Conservation (phyloP, 306 rosid genomes). For the Cajanus cajan region DNA sequence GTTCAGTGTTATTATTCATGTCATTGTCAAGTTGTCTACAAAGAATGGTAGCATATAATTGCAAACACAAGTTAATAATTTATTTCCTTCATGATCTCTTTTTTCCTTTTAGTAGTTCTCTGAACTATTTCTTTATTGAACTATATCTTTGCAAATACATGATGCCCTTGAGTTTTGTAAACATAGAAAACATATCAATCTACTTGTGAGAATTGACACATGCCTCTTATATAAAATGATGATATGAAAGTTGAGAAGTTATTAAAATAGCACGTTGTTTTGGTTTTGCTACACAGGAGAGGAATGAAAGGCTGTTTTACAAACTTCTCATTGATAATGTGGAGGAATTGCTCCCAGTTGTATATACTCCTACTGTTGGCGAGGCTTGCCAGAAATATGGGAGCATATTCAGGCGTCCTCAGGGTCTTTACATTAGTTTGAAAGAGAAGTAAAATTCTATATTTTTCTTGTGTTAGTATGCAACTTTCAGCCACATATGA, state of each 20-base stretch:
- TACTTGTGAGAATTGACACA: not conserved
- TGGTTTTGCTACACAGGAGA: constrained; percentile 62
- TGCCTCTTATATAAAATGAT: not conserved
- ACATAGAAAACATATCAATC: not conserved
- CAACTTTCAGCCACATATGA: not conserved
- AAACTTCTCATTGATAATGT: constrained; percentile 83
- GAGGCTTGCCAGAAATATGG: constrained; percentile 98
- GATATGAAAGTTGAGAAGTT: not conserved
- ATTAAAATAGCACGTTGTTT: not conserved
- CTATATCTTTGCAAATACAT: not conserved
- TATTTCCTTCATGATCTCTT: not conserved
- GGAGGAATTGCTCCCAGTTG: constrained; percentile 88
- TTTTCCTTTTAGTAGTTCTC: not conserved
- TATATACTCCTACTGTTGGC: constrained; percentile 88
- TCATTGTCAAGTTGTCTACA: not conserved
- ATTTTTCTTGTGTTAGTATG: not conserved
- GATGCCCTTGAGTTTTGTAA: not conserved
- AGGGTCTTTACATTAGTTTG: constrained; percentile 97
- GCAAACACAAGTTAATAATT: not conserved
- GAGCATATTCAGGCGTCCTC: constrained; percentile 94
- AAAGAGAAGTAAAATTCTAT: constrained; percentile 70
- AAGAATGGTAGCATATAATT: not conserved
- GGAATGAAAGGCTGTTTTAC: constrained; percentile 84
- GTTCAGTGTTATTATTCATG: not conserved
- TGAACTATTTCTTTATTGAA: not conserved